phyloP scores from a whole-genome alignment of 2,329 filamentous ascomycete species.

The Cryphonectria japonica region DNA sequence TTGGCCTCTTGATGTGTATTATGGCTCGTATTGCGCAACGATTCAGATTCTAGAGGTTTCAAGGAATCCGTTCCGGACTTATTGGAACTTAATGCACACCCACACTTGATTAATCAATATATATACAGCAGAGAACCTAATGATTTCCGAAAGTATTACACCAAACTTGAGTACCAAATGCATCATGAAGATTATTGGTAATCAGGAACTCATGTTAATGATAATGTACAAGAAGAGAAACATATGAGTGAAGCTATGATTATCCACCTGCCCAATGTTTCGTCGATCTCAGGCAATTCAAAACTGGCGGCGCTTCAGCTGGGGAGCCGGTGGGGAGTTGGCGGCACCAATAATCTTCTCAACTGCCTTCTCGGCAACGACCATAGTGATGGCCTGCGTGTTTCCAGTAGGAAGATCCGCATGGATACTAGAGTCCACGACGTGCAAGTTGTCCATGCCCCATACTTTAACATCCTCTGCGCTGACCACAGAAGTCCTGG shows the following conservation, averaged over 20 bases:
- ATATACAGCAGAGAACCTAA: too few species aligned
- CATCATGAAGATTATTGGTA: neutral
- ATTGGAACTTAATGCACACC: too few species aligned
- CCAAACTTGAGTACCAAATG: too few species aligned
- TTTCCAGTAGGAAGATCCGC: constrained; percentile 67
- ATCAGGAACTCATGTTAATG: neutral
- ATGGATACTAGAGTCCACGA: constrained; percentile 66
- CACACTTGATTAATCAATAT: too few species aligned
- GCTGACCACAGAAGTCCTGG: constrained; percentile 60
- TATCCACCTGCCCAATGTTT: neutral
- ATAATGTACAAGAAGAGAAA: neutral
- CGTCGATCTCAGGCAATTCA: neutral
- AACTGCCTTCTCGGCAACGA: constrained; percentile 44
- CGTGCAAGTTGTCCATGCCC: constrained; percentile 64
- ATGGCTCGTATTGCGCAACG: too few species aligned
- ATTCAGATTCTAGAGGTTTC: too few species aligned
- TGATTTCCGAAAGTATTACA: too few species aligned
- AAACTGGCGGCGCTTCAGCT: neutral
- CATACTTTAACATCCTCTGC: constrained; percentile 60
- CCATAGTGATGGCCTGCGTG: constrained; percentile 51
- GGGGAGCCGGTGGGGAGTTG: neutral
- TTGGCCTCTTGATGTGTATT: too few species aligned
- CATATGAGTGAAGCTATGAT: neutral
- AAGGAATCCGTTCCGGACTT: too few species aligned
- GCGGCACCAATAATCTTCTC: constrained; percentile 30